These are phyloP conservation scores for Phragmites australis DNA, from an alignment of 176 grass and related monocot species.

Conservation along the genomic window DNA sequence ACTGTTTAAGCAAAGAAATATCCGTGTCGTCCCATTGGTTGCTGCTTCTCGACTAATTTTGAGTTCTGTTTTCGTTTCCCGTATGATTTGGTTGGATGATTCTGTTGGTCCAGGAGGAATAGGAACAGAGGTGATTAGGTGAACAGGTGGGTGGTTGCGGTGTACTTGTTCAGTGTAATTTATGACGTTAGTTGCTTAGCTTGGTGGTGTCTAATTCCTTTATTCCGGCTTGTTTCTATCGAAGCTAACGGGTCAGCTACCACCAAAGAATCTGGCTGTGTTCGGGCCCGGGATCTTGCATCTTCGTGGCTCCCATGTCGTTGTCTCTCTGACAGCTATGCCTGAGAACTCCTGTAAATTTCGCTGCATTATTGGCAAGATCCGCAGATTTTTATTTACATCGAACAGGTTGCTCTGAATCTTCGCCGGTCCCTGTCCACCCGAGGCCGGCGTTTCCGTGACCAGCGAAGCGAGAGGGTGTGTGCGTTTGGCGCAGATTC, in stretches of 20 bases:
- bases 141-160: constrained; percentile 30
- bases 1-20: not conserved
- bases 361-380: constrained; percentile 12
- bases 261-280: constrained; percentile 38
- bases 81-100: not conserved
- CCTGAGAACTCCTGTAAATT: constrained; percentile 12
- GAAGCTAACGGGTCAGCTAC: constrained; percentile 35
- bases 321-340: constrained; percentile 1
- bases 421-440: constrained; percentile 25
- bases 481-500: not conserved
- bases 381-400: not conserved
- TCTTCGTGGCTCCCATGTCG: constrained; percentile 27
- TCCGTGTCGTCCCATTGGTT: too few species aligned
- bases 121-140: not conserved
- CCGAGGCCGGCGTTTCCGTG: not conserved
- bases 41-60: not conserved
- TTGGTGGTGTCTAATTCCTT: constrained; percentile 24
- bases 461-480: not conserved
- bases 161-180: not conserved
- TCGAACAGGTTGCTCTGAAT: constrained; percentile 1
- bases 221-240: not conserved
- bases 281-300: constrained; percentile 52
- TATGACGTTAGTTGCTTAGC: constrained; percentile 44
- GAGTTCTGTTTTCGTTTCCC: not conserved
- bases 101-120: not conserved